Base-by-base conservation (phyloP, 2,329 filamentous ascomycete genomes). In the Colletotrichum karsti region DNA sequence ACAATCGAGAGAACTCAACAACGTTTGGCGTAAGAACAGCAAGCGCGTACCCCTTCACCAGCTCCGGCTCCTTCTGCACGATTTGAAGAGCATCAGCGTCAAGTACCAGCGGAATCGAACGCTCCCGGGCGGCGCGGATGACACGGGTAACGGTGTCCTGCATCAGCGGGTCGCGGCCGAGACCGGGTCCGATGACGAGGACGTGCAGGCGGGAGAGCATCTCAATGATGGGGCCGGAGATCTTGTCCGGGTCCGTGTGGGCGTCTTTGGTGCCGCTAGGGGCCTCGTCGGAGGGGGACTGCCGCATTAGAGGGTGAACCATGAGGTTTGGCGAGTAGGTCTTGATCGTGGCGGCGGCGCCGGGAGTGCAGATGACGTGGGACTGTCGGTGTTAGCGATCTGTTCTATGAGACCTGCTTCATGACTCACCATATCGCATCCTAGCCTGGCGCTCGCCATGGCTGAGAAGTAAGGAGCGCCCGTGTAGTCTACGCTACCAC, bases 381-480 rank as follows among this genome's bases (percentile, higher is more conserved):
- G 92, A 94, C 94, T 94, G 60, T 30, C 35, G 54, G 37, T 15
- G 22, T 18, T 30, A 20, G 33, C 33, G 13, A n/a, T n/a, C n/a
- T n/a, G 37, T 57, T 56, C 7, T 1, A 37, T 4, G 39, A 2
- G 13, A 7, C 12, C 22, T 44, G 2, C 4, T 7, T 5, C 15
- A 8, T 4, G 6, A 1, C 81, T 62, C 85, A 95, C 94, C 93
- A 97, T 93, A 76, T 97, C 94, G 75, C 92, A 94, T 5, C 95
- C 96, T 65, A 98, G 83, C 75, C 92, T 90, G 51, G 96, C 96
- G 72, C 94, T 97, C 12, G 96, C 96, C 90, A 98, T 98, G 71
- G 95, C 95, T 20, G 95, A 98, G 82, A 99, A 99, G 83, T 97
- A 99, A 12, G 96, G 96, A 66, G 96, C 96, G 39, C 96, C 96